These are phyloP conservation scores for Triticum monococcum DNA, from an alignment of 176 grass and related monocot species.

Conservation along the genomic window DNA sequence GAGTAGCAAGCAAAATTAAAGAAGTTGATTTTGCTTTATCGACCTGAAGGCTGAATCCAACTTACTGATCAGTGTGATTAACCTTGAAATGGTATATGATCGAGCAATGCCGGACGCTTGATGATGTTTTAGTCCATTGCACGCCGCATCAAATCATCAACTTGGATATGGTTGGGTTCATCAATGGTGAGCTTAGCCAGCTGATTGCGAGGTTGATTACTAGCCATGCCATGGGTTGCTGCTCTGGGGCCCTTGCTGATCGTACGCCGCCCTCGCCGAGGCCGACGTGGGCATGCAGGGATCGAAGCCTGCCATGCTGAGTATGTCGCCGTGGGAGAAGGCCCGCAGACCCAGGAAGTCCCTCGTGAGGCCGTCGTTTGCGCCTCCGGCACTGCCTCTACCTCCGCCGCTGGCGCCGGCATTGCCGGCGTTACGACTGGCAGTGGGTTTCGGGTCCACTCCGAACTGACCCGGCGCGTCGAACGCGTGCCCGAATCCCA, in stretches of 20 bases:
- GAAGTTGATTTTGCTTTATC: conserved; percentile 23
- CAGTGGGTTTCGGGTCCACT: background rate
- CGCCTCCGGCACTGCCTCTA: conserved; percentile 24
- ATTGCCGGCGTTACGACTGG: conserved; percentile 21
- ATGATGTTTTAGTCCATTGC: conserved; percentile 2
- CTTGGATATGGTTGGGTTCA: background rate
- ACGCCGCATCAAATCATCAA: background rate
- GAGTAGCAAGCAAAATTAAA: conserved; percentile 24
- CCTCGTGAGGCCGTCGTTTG: conserved; percentile 66
- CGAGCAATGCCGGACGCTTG: background rate
- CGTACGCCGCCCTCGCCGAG: conserved; percentile 46
- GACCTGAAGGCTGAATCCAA: conserved; percentile 2
- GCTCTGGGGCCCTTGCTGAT: conserved; percentile 50
- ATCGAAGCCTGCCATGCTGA: conserved; percentile 67
- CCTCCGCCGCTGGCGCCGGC: conserved; percentile 19
- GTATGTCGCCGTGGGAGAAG: conserved; percentile 73
- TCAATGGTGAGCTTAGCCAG: background rate
- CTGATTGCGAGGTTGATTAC: background rate
- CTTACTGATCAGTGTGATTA: conserved; percentile 30
- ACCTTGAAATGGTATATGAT: conserved; percentile 2
- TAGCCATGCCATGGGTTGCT: conserved; percentile 75
- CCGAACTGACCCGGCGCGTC: conserved; percentile 18
- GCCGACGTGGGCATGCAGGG: conserved; percentile 58
- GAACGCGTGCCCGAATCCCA: conserved; percentile 28
- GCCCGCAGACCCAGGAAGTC: conserved; percentile 88